These are phyloP conservation scores for Saturnispora sekii DNA, from an alignment of 805 yeast genomes.

Conservation along the genomic window DNA sequence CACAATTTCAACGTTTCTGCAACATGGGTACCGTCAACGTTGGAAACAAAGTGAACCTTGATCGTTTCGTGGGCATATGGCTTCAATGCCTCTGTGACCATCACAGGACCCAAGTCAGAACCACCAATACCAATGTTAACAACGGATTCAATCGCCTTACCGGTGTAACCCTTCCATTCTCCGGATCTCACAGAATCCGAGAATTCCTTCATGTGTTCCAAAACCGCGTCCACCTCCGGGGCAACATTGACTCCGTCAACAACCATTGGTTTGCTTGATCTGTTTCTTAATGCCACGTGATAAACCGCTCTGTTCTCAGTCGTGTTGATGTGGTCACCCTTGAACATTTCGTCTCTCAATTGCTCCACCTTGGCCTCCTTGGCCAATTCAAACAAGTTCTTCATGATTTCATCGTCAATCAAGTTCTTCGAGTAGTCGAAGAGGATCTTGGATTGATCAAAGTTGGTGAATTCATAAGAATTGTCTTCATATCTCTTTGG, in stretches of 20 bases:
- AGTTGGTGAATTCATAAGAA: slow-evolving; percentile 71
- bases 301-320: slow-evolving; percentile 96
- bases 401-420: slow-evolving; percentile 73
- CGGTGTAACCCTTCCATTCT: slow-evolving; percentile 94
- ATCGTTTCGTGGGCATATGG: slow-evolving; percentile 70
- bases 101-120: slow-evolving; percentile 96
- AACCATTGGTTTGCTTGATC: slow-evolving; percentile 69
- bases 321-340: slow-evolving; percentile 87
- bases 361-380: slow-evolving; percentile 80
- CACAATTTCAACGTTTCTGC: slow-evolving; percentile 77
- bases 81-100: slow-evolving; percentile 98
- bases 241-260: slow-evolving; percentile 89
- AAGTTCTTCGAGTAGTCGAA: slow-evolving; percentile 95
- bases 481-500: slow-evolving; percentile 64
- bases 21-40: slow-evolving; percentile 96
- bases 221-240: slow-evolving; percentile 83
- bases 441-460: slow-evolving; percentile 77
- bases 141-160: slow-evolving; percentile 84
- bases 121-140: slow-evolving; percentile 99
- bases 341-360: slow-evolving; percentile 85
- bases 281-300: slow-evolving; percentile 95
- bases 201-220: slow-evolving; percentile 95
- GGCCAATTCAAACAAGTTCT: slow-evolving; percentile 65
- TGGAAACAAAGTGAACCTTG: slow-evolving; percentile 86
- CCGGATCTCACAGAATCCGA: slow-evolving; percentile 86